Conservation (phyloP, 2,329 filamentous ascomycete species). For the Aspergillus candidus region DNA sequence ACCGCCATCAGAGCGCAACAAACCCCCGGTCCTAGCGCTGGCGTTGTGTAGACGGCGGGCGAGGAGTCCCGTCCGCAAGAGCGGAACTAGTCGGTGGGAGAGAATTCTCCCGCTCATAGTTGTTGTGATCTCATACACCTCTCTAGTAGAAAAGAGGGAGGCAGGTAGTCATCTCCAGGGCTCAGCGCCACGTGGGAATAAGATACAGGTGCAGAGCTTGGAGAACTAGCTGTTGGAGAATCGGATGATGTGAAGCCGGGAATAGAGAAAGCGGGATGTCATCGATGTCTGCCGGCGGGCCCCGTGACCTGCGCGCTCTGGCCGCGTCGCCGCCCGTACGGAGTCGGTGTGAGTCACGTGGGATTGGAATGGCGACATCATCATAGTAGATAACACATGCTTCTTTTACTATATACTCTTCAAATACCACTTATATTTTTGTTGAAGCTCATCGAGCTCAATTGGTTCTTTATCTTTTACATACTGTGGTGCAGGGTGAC, state of each 20-base stretch:
- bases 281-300: slow-evolving; percentile 3
- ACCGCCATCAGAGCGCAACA: slow-evolving; percentile 60
- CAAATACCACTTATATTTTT: background rate
- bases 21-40: slow-evolving; percentile 59
- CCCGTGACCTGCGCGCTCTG: slow-evolving; percentile 30
- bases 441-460: no score
- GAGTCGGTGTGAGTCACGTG: slow-evolving; percentile 27
- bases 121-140: slow-evolving; percentile 34
- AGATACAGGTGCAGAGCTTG: background rate
- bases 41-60: slow-evolving; percentile 59
- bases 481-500: background rate
- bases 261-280: slow-evolving; percentile 4
- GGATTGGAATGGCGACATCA: slow-evolving; percentile 7
- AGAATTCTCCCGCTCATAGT: slow-evolving; percentile 69
- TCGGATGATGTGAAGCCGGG: background rate
- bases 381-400: background rate
- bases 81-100: slow-evolving; percentile 64
- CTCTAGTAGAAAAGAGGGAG: slow-evolving; percentile 7
- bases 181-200: slow-evolving; percentile 8
- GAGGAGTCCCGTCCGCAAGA: slow-evolving; percentile 56
- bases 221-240: background rate
- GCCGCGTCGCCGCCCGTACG: slow-evolving; percentile 26
- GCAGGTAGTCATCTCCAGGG: slow-evolving; percentile 17
- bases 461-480: no score
- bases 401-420: slow-evolving; percentile 1